A percentile compares a stretch with the other conserved stretches of the same genome.
Evolutionary conservation across 495 filamentous ascomycete genomes (phyloP).

Genomic region (Geoglossum glabrum): DNA sequence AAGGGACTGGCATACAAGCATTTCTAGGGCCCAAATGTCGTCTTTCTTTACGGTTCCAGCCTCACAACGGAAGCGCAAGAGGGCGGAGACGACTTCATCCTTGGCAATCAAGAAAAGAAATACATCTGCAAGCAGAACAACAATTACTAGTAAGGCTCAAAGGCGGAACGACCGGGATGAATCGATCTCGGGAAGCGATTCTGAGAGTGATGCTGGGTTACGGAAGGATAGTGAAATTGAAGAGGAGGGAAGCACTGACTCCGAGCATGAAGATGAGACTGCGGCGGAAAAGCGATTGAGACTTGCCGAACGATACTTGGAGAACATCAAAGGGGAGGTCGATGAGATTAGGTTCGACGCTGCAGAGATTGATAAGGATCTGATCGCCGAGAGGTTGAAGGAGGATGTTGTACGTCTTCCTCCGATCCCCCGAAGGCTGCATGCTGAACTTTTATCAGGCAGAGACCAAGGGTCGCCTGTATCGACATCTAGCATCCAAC

Average conservation of each 20-base stretch:
- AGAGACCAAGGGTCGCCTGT: constrained; percentile 76
- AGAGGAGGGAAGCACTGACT: constrained; percentile 24
- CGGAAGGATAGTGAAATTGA: constrained; percentile 13
- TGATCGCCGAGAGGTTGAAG: constrained; percentile 73
- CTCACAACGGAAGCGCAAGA: constrained; percentile 66
- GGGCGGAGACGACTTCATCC: constrained; percentile 26
- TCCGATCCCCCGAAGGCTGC: neutral
- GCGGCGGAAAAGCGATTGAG: constrained; percentile 69
- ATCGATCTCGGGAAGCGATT: constrained; percentile 76
- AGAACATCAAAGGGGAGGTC: constrained; percentile 71
- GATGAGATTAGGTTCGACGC: constrained; percentile 76
- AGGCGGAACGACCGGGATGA: constrained; percentile 31
- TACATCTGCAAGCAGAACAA: constrained; percentile 19
- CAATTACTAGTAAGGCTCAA: constrained; percentile 8
- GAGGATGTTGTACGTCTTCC: constrained; percentile 57
- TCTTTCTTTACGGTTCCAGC: constrained; percentile 71
- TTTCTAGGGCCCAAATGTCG: constrained; percentile 34
- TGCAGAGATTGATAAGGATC: constrained; percentile 72
- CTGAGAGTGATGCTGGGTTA: constrained; percentile 21
- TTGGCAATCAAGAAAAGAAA: constrained; percentile 30
- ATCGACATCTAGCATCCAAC: constrained; percentile 52
- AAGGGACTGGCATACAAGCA: no score
- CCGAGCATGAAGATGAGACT: constrained; percentile 57
- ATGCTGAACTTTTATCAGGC: constrained; percentile 24
- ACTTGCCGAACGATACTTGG: constrained; percentile 80